Evolutionary conservation across 345 rosid species (phyloP).

Genomic region (Toxicodendron radicans): DNA sequence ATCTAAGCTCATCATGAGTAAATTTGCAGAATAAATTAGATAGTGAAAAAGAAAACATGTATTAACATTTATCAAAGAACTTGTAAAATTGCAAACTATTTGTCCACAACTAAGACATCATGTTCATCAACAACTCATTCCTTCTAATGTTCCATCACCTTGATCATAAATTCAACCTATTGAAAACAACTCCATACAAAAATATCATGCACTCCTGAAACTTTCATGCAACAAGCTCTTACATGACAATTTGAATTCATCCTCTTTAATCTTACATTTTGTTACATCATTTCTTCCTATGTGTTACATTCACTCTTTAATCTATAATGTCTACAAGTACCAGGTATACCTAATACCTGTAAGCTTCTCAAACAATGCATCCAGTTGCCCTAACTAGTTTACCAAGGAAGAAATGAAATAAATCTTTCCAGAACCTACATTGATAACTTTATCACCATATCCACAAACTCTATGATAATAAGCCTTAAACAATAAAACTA

Average conservation of each 20-base stretch:
- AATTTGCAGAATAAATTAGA: neutral
- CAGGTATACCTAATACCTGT: too few relatives aligned
- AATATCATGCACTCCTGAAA: neutral
- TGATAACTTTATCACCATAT: too few relatives aligned
- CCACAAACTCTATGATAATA: neutral
- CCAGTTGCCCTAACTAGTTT: too few relatives aligned
- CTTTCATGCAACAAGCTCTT: conserved; percentile 9
- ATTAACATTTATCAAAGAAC: neutral
- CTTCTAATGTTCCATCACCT: neutral
- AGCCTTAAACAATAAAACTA: neutral
- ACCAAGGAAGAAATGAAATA: too few relatives aligned
- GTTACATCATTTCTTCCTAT: neutral
- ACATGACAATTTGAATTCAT: neutral
- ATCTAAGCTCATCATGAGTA: neutral
- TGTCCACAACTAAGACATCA: neutral
- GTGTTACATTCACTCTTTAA: neutral
- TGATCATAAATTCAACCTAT: neutral
- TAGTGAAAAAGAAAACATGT: neutral
- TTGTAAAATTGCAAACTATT: neutral
- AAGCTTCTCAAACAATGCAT: too few relatives aligned
- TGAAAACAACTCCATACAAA: neutral
- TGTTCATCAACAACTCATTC: neutral
- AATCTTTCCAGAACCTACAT: too few relatives aligned
- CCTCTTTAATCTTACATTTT: neutral
- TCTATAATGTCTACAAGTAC: neutral